Evolutionary conservation across 768 basidiomycete species (phyloP), one percentile per base, ranked within the genome.

Genomic region (Arthromyces matolae): DNA sequence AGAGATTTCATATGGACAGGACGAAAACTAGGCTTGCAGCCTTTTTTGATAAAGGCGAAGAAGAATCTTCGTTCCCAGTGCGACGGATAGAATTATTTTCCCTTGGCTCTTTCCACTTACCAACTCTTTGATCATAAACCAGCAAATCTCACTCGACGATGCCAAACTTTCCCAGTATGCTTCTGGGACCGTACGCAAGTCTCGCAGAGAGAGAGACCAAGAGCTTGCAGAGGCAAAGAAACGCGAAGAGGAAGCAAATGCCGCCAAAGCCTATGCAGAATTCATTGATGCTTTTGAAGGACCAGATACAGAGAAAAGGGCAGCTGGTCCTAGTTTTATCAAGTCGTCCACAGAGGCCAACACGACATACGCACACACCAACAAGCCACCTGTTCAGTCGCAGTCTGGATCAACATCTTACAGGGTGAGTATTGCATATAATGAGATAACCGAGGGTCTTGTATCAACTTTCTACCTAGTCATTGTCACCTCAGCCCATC

Each of bases 141-240:
- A 93, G 90, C 86, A 83, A 80, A 90, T 86, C 75, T 73, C 86
- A 49, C 75, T 95, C 50, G 90, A 91, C 59, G 84, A 87, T 60
- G 80, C 85, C 58, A 95, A 95, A 68, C 69, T 88, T 49, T 86
- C 88, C 28, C 86, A 89, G 39, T 96, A 89, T 68, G 68, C 89
- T 25, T 82, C 90, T 61, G 93, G 88, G n/a, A 88, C 80, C 29
- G 80, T 85, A 43, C 82, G 84, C 50, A 97, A 98, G 71, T 93
- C 93, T 13, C 84, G 86, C 49, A 77, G 89, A 54, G 94, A 98
- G 68, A 87, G 88, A 59, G 96, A 98, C 63, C 84, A 84, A 60
- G 94, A 97, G 59, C 86, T 86, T 40, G 94, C 90, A 28, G 93
- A 94, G 60, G 86, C 84, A 31, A 96, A 93, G 69, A 84, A 84